Base-by-base conservation (phyloP, 352 stramenopile species). In the Pythium coloratum region DNA sequence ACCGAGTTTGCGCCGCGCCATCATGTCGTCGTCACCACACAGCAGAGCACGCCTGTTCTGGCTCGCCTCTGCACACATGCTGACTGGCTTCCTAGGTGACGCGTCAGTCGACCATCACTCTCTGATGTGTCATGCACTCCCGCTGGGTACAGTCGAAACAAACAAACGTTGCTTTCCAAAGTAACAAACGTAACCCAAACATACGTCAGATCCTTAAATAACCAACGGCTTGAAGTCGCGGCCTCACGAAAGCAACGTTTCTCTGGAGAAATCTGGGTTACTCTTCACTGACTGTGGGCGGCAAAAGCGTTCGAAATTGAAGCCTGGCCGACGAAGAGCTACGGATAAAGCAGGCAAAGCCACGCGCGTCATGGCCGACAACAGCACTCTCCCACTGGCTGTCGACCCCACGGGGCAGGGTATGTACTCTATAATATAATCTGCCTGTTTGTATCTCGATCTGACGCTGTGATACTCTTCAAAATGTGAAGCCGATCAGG, bases 281-380 rank as follows among this genome's bases (percentile, higher is more conserved):
- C 44, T 30, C 28, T 51, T 53, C 46, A 53, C 46, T 53, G 46
- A 53, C 46, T 53, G 46, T 26, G 46, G 46, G 46, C 49, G 33
- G 46, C 57, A 6, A 70, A 36, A 33, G 40, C 10, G 49, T 68
- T 64, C 64, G 64, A 70, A 70, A 70, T 70, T 70, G 64, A 70
- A 70, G 64, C 61, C 55, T n/a, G 14, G 2, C 16, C 28, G 46
- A 13, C 46, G 13, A 44, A 55, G 1, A 55, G 8, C 38, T 55
- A 24, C 46, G 28, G 38, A 59, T 30, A 34, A 57, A 58, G 34
- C 50, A 67, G 49, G 38, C 28, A 16, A 53, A 64, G 36, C 18
- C 50, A 59, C 53, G 62, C 40, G 44, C 13, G 24, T 6, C 18
- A 70, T 70, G 64, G 49, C 64, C 38, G 64, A 70, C 64, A 65